A percentile compares a stretch with the other conserved stretches of the same genome.
These are phyloP conservation scores for Macrophomina phaseolina DNA, from an alignment of 2,329 filamentous ascomycete genomes.

Conservation along the genomic window DNA sequence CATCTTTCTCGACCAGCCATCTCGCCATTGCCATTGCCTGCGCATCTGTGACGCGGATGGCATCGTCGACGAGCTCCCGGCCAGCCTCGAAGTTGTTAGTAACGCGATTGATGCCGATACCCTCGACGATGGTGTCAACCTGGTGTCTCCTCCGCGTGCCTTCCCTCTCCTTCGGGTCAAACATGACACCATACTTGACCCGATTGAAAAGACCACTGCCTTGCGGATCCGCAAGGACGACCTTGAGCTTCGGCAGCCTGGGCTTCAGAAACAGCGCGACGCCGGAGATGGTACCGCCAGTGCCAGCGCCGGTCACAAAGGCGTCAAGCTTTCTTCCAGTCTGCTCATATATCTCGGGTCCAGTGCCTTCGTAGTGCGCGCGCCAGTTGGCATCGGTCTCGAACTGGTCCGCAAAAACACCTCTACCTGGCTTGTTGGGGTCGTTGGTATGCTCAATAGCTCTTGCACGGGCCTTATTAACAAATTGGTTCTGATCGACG, in stretches of 20 bases:
- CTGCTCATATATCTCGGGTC: constrained; percentile 86
- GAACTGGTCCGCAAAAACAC: constrained; percentile 97
- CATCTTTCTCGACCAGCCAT: constrained; percentile 94
- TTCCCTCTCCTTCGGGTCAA: constrained; percentile 84
- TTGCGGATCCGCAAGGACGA: constrained; percentile 91
- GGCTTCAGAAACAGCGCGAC: constrained; percentile 85
- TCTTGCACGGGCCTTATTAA: constrained; percentile 83
- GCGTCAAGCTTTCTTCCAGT: constrained; percentile 77
- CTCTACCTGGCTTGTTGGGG: constrained; percentile 66
- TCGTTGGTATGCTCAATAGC: constrained; percentile 74
- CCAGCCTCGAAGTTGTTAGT: constrained; percentile 92
- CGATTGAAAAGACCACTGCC: constrained; percentile 93
- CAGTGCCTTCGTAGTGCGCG: constrained; percentile 82
- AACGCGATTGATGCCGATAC: constrained; percentile 93
- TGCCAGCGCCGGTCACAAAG: constrained; percentile 92
- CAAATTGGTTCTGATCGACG: constrained; percentile 90
- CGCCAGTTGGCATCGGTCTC: constrained; percentile 88
- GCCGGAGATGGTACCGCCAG: constrained; percentile 90
- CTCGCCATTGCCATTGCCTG: constrained; percentile 94
- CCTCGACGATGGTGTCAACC: constrained; percentile 95
- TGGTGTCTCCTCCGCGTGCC: constrained; percentile 88
- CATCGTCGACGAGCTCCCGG: constrained; percentile 85
- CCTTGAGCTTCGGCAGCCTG: constrained; percentile 63
- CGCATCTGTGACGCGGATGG: constrained; percentile 83
- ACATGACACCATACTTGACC: constrained; percentile 94